phyloP scores from a whole-genome alignment of 2,329 filamentous ascomycete species.

The Arthrobotrys pseudoclavata region DNA sequence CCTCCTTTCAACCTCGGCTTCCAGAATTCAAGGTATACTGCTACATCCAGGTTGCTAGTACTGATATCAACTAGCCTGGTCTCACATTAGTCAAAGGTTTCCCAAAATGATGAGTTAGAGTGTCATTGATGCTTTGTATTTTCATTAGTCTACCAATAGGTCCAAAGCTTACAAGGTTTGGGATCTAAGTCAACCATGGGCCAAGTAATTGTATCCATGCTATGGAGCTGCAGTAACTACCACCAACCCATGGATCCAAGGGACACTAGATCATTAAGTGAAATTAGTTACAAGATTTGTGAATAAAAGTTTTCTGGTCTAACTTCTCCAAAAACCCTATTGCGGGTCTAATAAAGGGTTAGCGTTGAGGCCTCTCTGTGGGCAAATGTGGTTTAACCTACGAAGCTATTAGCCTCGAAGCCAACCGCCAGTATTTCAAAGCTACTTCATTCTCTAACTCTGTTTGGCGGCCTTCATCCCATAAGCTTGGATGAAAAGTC shows the following conservation, averaged over 20 bases:
- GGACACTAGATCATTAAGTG: no score
- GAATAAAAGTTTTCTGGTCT: no score
- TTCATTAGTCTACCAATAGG: not conserved
- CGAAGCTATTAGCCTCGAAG: no score
- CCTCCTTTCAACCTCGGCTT: slow-evolving; percentile 4
- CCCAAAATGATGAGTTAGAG: not conserved
- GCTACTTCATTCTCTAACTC: not conserved
- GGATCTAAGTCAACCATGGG: not conserved
- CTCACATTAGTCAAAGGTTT: slow-evolving; percentile 5
- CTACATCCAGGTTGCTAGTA: not conserved
- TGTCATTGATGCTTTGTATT: not conserved
- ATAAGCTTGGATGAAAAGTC: not conserved
- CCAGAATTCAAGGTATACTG: not conserved
- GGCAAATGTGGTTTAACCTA: not conserved
- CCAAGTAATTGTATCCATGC: not conserved
- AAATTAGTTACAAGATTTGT: no score
- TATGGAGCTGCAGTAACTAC: no score
- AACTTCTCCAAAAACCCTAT: not conserved
- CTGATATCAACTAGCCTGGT: not conserved
- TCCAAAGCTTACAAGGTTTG: not conserved
- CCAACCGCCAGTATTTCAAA: no score
- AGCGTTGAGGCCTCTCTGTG: not conserved
- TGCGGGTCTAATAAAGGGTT: not conserved
- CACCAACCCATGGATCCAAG: no score
- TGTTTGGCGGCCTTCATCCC: not conserved